Evolutionary conservation across 805 yeast species (phyloP).

Genomic region (Saccharomycopsis malanga): DNA sequence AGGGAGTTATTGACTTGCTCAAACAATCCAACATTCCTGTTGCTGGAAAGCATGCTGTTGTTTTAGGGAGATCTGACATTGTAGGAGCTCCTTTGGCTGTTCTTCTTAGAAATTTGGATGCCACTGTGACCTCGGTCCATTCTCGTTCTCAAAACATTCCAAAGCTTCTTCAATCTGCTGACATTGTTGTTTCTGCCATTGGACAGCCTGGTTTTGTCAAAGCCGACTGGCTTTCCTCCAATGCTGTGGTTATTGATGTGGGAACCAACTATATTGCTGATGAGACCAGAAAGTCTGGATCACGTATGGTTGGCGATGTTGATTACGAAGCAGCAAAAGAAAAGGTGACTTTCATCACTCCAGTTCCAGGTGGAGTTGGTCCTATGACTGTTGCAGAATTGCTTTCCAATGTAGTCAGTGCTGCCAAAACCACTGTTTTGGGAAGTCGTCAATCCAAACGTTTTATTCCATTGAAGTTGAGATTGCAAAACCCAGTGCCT

Average conservation of each 20-base stretch:
- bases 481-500: constrained; percentile 62
- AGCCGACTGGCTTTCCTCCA: constrained; percentile 61
- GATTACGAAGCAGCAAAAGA: constrained; percentile 48
- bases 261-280: constrained; percentile 76
- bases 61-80: constrained; percentile 77
- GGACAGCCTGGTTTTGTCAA: constrained; percentile 65
- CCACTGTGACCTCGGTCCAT: constrained; percentile 73
- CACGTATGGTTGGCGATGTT: constrained; percentile 71
- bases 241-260: constrained; percentile 70
- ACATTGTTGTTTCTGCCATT: constrained; percentile 70
- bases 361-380: constrained; percentile 90
- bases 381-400: constrained; percentile 88
- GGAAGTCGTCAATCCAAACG: constrained; percentile 10
- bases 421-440: constrained; percentile 48
- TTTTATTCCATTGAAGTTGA: constrained; percentile 48
- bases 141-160: constrained; percentile 51
- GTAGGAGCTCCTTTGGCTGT: constrained; percentile 79
- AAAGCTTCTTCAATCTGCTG: constrained; percentile 52
- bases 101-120: constrained; percentile 60
- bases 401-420: constrained; percentile 60
- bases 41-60: constrained; percentile 70
- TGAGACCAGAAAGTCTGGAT: constrained; percentile 57
- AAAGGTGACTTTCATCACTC: constrained; percentile 55
- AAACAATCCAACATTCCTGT: constrained; percentile 48
- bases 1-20: constrained; percentile 65